Evolutionary conservation across 495 filamentous ascomycete species (phyloP).

Genomic region (Lepraria neglecta): DNA sequence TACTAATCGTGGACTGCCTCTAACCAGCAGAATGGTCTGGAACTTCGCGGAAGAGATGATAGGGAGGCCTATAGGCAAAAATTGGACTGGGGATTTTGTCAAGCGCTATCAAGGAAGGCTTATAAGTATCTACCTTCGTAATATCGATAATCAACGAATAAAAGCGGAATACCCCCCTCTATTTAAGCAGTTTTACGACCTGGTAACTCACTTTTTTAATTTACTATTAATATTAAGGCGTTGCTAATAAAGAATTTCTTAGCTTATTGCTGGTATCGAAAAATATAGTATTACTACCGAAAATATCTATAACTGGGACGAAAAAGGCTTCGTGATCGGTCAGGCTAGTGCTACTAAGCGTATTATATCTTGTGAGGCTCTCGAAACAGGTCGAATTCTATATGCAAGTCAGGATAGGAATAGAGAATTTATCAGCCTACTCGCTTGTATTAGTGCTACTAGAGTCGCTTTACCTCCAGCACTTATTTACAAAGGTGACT

Average conservation of each 20-base stretch:
- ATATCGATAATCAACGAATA: not conserved
- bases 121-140: no score
- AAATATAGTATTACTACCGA: not conserved
- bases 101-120: not conserved
- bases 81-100: no score
- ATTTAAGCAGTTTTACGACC: not conserved
- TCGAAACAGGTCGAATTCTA: no score
- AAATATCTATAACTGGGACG: no score
- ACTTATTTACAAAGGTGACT: conserved; percentile 1
- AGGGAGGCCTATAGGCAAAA: no score
- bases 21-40: no score
- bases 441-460: not conserved
- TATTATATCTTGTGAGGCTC: not conserved
- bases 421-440: not conserved
- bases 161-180: not conserved
- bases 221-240: not conserved
- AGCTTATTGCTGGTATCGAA: not conserved
- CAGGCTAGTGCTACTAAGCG: not conserved
- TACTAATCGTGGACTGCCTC: no score
- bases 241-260: not conserved
- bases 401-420: not conserved
- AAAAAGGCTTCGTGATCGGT: no score
- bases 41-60: no score
- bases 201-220: not conserved
- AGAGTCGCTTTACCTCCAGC: not conserved